Base-by-base conservation (phyloP, 1,284 basidiomycete species). In the Trichosporon sp. region DNA sequence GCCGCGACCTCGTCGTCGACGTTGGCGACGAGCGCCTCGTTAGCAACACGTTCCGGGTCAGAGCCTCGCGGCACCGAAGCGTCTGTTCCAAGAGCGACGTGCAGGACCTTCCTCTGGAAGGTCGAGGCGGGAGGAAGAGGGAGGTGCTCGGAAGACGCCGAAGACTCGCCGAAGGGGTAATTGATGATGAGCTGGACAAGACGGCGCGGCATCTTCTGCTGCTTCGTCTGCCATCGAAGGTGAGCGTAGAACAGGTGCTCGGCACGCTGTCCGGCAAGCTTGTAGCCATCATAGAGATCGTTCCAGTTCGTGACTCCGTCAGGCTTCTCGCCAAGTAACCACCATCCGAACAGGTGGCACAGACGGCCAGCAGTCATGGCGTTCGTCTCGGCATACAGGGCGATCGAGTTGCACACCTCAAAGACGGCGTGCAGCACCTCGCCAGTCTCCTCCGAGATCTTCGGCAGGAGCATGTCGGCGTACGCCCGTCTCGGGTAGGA, bases 201-300 rank as follows among this genome's bases (percentile, higher is more conserved):
- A 8, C 73, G 66, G 21, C 67, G 71, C 4, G 77, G 74, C 32
- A 77, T 63, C 37, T 67, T 71, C 56, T 70, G 68, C 32, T 66
- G 69, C 6, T 69, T 72, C 13, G 75, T 70, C 64, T 77, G 74
- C 64, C 65, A 66, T 44, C 77, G 69, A 46, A 78, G 72, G 68
- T 75, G 76, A 32, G 74, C 74, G 60, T 71, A 73, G 54, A 76
- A 72, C 3, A 78, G 58, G 62, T 78, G 77, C 61, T 77, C 74
- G 16, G 71, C 60, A 23, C 69, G 67, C 58, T 67, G 65, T 1
- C 72, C 74, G 3, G 72, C 73, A n/a, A 61, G 59, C 57, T 67
- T 62, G 75, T 75, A 78, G 9, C 67, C 69, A 11, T 68, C 62
- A 58, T 77, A 78, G 52, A 78, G 59, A 9, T 66, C 66, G 40